Base-by-base conservation (phyloP, 2,329 filamentous ascomycete genomes). In the Aphanocladium album region DNA sequence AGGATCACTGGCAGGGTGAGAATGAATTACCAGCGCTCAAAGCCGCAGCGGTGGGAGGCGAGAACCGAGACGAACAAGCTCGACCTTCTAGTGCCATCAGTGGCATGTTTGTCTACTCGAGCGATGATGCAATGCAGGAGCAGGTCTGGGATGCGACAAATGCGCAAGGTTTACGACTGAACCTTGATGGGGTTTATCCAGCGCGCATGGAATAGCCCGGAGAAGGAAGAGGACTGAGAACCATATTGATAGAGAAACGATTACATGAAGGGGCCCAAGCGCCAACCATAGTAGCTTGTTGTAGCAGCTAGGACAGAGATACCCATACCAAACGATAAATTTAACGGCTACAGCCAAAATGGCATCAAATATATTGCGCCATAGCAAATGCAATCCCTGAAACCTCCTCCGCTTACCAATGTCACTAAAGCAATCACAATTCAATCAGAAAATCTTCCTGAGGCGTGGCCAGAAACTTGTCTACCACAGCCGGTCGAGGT, bases 41-140 rank as follows among this genome's bases (percentile, higher is more conserved):
- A n/a, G n/a, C n/a, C n/a, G n/a, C n/a, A n/a, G n/a, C n/a, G n/a
- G n/a, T n/a, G n/a, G n/a, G n/a, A n/a, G n/a, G 12, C 11, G 35
- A 41, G 23, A 17, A 43, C 7, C 7, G 39, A 1, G 45, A 39
- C 2, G 33, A 19, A 8, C 23, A 23, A 1, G 12, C 11, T 41
- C 17, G 21, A 5, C 27, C 41, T 16, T 37, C 27, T 7, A 57
- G 54, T 30, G 33, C 45, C 17, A 2, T 45, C 2, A 59, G 56
- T 17, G 56, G 37, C 33, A n/a, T 51, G 47, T 59, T 43, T 59
- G 56, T 59, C n/a, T 52, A 59, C 35, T 59, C 56, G 25, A 59
- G 56, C 47, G 56, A 59, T 37, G 47, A 59, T 23, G 27, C 5
- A 23, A 59, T 59, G 35, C 23, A 43, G 8, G 33, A 52, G n/a